Evolutionary conservation across 805 yeast genomes (phyloP).

Genomic region (Saturnispora besseyi): DNA sequence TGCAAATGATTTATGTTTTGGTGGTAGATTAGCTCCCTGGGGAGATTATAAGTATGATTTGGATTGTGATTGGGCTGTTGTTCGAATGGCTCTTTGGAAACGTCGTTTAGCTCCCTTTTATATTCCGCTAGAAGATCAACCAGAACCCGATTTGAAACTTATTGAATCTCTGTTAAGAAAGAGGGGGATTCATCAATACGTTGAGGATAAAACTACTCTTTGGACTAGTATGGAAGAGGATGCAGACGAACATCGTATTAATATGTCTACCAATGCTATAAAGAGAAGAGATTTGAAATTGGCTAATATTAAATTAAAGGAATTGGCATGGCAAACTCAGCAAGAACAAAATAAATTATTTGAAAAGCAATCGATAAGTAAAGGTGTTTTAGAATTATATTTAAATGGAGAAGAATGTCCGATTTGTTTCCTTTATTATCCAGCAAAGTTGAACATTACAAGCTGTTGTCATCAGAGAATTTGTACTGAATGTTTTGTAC

Average conservation of each 20-base stretch:
- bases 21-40: slow-evolving; percentile 87
- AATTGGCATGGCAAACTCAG: slow-evolving; percentile 26
- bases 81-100: slow-evolving; percentile 57
- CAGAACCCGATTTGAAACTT: slow-evolving; percentile 68
- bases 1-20: slow-evolving; percentile 72
- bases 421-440: slow-evolving; percentile 83
- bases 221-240: slow-evolving; percentile 54
- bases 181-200: slow-evolving; percentile 5
- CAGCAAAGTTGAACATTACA: slow-evolving; percentile 65
- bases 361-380: slow-evolving; percentile 32
- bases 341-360: slow-evolving; percentile 21
- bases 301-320: slow-evolving; percentile 32
- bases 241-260: slow-evolving; percentile 49
- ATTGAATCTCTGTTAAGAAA: slow-evolving; percentile 40
- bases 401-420: slow-evolving; percentile 78
- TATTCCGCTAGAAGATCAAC: slow-evolving; percentile 78
- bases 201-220: slow-evolving; percentile 33
- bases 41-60: slow-evolving; percentile 75
- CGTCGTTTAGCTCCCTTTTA: slow-evolving; percentile 83
- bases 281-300: slow-evolving; percentile 43
- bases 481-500: slow-evolving; percentile 95
- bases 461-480: slow-evolving; percentile 90
- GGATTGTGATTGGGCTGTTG: slow-evolving; percentile 67
- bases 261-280: slow-evolving; percentile 37
- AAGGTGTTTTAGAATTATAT: slow-evolving; percentile 52